Percentiles rank a stretch among this genome's conserved stretches.
Conservation (phyloP, 306 rosid genomes). For the Pyrus bretschneideri region DNA sequence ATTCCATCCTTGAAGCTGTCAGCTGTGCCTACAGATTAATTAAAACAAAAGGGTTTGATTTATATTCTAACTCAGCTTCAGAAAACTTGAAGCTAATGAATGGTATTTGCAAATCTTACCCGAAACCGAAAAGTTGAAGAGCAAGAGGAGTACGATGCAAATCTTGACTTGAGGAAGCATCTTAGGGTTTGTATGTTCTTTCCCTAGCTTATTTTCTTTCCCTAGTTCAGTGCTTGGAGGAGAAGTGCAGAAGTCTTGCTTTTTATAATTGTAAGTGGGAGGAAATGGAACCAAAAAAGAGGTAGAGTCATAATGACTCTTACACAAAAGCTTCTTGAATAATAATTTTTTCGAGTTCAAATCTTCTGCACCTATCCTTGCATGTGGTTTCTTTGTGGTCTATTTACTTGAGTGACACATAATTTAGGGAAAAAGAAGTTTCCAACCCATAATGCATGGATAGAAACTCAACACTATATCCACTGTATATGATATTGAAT, state of each 20-base stretch:
- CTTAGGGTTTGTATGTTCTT: not conserved
- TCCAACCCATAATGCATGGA: no score
- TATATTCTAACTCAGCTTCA: not conserved
- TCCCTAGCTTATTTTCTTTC: not conserved
- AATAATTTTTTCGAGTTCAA: no score
- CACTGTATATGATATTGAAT: no score
- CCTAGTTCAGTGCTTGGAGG: not conserved
- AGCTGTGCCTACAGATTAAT: conserved; percentile 4
- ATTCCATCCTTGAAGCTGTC: not conserved
- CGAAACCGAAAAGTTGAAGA: conserved; percentile 4
- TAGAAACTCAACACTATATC: no score
- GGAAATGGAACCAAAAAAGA: conserved; percentile 31
- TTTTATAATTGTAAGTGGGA: conserved; percentile 24
- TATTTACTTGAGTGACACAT: no score
- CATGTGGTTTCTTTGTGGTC: rapidly evolving
- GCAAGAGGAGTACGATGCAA: conserved; percentile 23
- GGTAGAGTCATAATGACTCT: conserved; percentile 20
- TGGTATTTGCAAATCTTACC: conserved; percentile 18
- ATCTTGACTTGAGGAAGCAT: conserved; percentile 31
- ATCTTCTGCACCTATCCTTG: no score
- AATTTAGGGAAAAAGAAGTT: no score
- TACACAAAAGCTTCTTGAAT: conserved; percentile 18
- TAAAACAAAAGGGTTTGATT: not conserved
- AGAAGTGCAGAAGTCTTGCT: conserved; percentile 1
- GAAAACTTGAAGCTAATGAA: not conserved